Conservation (phyloP, 805 yeast genomes). For the Jamesozyma spencerorum region DNA sequence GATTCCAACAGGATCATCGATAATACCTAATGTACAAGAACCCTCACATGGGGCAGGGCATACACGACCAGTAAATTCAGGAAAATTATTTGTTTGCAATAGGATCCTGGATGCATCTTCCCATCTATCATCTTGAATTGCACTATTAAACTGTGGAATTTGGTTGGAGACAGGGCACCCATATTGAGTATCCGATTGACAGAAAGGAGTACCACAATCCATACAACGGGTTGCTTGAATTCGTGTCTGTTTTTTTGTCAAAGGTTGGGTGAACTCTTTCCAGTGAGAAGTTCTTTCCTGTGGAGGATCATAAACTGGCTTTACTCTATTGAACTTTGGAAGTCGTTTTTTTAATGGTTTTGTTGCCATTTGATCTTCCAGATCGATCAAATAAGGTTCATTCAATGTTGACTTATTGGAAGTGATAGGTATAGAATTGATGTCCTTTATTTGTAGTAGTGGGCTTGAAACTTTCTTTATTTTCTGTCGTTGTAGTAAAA, state of each 20-base stretch:
- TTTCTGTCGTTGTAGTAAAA: slow-evolving; percentile 65
- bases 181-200: slow-evolving; percentile 74
- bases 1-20: slow-evolving; percentile 66
- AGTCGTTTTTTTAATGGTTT: slow-evolving; percentile 26
- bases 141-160: slow-evolving; percentile 96
- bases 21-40: slow-evolving; percentile 88
- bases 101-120: slow-evolving; percentile 83
- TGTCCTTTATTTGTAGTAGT: neutral
- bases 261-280: slow-evolving; percentile 72
- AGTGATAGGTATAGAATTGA: neutral
- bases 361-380: slow-evolving; percentile 51
- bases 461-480: slow-evolving; percentile 31
- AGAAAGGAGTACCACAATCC: slow-evolving; percentile 99
- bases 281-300: slow-evolving; percentile 33
- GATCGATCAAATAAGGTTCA: slow-evolving; percentile 83
- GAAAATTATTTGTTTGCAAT: slow-evolving; percentile 95
- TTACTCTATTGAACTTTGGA: slow-evolving; percentile 64
- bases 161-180: slow-evolving; percentile 97
- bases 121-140: slow-evolving; percentile 93
- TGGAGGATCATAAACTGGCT: slow-evolving; percentile 32
- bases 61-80: slow-evolving; percentile 95
- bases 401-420: slow-evolving; percentile 29
- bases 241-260: slow-evolving; percentile 77
- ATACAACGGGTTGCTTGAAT: slow-evolving; percentile 95
- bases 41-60: slow-evolving; percentile 99